phyloP scores from a whole-genome alignment of 768 basidiomycete genomes.

The Agrocybe chaxingu region DNA sequence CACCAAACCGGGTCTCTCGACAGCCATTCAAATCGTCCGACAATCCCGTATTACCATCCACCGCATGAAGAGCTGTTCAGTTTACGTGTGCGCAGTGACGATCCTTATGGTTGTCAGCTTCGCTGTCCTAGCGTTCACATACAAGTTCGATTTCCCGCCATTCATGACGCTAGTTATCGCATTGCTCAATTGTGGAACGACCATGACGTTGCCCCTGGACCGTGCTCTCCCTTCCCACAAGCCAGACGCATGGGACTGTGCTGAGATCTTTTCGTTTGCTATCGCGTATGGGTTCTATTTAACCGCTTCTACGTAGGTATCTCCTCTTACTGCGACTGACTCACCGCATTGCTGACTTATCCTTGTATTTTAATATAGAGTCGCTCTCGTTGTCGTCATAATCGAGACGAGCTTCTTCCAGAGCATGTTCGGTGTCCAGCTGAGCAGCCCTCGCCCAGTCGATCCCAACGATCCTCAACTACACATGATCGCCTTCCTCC shows the following conservation, averaged over 20 bases:
- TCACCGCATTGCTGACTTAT: constrained; percentile 4
- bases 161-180: constrained; percentile 99
- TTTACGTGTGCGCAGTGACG: constrained; percentile 93
- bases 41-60: constrained; percentile 99
- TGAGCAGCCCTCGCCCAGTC: constrained; percentile 31
- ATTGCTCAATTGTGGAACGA: constrained; percentile 95
- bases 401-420: constrained; percentile 92
- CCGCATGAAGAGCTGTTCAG: constrained; percentile 98
- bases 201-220: constrained; percentile 97
- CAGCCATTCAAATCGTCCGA: constrained; percentile 97
- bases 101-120: constrained; percentile 99
- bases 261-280: constrained; percentile 95
- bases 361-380: constrained; percentile 32
- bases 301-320: constrained; percentile 83
- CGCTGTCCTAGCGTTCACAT: constrained; percentile 92
- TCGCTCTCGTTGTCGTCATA: constrained; percentile 80
- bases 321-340: not conserved
- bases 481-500: constrained; percentile 90
- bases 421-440: constrained; percentile 72
- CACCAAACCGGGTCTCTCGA: constrained; percentile 97
- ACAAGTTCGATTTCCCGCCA: constrained; percentile 98
- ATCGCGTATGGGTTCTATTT: constrained; percentile 94
- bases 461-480: constrained; percentile 64
- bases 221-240: constrained; percentile 91
- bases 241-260: constrained; percentile 96